phyloP scores from a whole-genome alignment of 139 green algal species.

The Picocystis salinarum region DNA sequence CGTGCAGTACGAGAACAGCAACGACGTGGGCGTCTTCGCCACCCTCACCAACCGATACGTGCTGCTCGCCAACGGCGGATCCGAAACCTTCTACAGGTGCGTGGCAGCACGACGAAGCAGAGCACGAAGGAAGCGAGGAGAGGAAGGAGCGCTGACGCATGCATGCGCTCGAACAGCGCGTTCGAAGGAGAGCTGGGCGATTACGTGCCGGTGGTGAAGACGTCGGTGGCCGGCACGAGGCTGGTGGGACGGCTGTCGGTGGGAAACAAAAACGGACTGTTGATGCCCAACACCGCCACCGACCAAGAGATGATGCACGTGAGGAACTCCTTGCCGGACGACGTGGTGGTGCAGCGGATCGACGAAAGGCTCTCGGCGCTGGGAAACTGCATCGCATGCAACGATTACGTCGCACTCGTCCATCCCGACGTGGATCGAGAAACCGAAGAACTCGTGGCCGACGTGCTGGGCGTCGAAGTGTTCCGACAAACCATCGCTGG shows the following conservation, averaged over 20 bases:
- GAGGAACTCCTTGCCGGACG: slow-evolving; percentile 88
- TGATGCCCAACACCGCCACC: slow-evolving; percentile 84
- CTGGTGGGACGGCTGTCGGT: slow-evolving; percentile 73
- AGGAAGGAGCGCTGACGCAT: no score
- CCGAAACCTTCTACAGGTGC: slow-evolving; percentile 94
- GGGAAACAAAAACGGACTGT: slow-evolving; percentile 92
- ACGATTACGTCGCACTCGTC: slow-evolving; percentile 95
- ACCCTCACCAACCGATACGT: slow-evolving; percentile 91
- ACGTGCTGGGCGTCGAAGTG: slow-evolving; percentile 97
- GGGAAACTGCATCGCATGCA: slow-evolving; percentile 95
- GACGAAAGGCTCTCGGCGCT: slow-evolving; percentile 92
- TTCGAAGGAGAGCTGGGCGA: slow-evolving; percentile 93
- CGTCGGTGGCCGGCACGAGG: slow-evolving; percentile 73
- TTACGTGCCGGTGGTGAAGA: slow-evolving; percentile 92
- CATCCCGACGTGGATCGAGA: slow-evolving; percentile 93
- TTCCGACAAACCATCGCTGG: slow-evolving; percentile 90
- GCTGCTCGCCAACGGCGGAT: slow-evolving; percentile 64
- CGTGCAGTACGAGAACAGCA: slow-evolving; percentile 85
- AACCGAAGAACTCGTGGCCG: slow-evolving; percentile 75
- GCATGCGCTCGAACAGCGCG: no score
- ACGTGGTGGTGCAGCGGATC: slow-evolving; percentile 90
- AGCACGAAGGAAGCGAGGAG: no score
- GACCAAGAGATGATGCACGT: slow-evolving; percentile 96
- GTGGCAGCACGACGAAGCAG: no score
- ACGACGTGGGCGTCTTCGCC: slow-evolving; percentile 91